These are phyloP conservation scores for Phenoliferia sp. DNA, from an alignment of 1,284 basidiomycete species.

Conservation along the genomic window DNA sequence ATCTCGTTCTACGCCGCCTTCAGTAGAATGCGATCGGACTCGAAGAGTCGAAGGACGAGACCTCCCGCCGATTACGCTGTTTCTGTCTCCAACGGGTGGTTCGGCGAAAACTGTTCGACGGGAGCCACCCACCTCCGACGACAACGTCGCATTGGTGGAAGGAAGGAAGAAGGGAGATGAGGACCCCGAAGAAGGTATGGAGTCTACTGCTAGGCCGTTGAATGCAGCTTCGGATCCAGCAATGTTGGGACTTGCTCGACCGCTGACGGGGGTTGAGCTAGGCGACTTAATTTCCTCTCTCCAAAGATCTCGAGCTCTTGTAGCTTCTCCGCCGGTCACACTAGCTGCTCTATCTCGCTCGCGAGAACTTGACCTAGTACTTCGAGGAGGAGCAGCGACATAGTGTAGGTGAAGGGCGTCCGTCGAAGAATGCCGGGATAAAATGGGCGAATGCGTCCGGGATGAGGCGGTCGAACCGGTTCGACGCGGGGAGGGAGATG, in stretches of 20 bases:
- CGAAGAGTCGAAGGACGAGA: too few species aligned
- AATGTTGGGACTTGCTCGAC: not conserved
- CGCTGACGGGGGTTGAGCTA: not conserved
- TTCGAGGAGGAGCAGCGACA: constrained; percentile 3
- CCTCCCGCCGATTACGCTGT: too few species aligned
- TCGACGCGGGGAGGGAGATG: not conserved
- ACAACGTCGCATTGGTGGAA: not conserved
- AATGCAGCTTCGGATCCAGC: not conserved
- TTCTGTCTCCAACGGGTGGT: not conserved
- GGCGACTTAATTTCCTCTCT: not conserved
- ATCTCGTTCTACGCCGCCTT: constrained; percentile 17
- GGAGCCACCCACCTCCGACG: not conserved
- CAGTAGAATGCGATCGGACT: not conserved
- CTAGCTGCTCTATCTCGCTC: constrained; percentile 13
- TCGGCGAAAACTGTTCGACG: not conserved
- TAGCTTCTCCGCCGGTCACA: not conserved
- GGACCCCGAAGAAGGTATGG: not conserved
- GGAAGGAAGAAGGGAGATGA: not conserved
- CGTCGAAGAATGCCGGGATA: constrained; percentile 19
- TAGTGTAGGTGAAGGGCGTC: constrained; percentile 28
- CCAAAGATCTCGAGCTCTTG: too few species aligned
- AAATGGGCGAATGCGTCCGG: constrained; percentile 21
- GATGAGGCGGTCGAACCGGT: not conserved
- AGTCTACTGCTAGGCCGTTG: not conserved
- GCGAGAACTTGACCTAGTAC: not conserved